Evolutionary conservation across 768 basidiomycete genomes (phyloP).

Genomic region (Termitomyces sp.): DNA sequence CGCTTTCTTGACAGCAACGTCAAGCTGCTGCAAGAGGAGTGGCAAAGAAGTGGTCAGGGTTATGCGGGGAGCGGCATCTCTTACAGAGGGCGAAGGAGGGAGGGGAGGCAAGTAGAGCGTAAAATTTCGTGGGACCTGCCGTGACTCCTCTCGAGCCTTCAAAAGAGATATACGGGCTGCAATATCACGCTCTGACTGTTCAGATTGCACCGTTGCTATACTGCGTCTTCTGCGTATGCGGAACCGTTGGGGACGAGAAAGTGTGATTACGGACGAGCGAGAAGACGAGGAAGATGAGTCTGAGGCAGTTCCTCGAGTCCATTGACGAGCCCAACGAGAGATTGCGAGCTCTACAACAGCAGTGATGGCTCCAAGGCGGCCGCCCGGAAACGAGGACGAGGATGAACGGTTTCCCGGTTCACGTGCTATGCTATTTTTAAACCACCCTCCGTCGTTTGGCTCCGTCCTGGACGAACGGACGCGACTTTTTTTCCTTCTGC

Average conservation of each 20-base stretch:
- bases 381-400: constrained; percentile 33
- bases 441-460: constrained; percentile 18
- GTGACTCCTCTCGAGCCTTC: constrained; percentile 58
- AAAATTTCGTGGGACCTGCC: constrained; percentile 61
- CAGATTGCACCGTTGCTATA: constrained; percentile 46
- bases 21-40: constrained; percentile 47
- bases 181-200: constrained; percentile 56
- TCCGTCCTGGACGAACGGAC: constrained; percentile 49
- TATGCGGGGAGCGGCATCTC: constrained; percentile 19
- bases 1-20: constrained; percentile 40
- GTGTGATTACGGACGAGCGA: constrained; percentile 35
- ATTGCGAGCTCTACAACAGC: constrained; percentile 70
- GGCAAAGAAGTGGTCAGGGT: constrained; percentile 45
- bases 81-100: constrained; percentile 14
- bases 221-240: constrained; percentile 49
- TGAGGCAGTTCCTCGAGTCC: constrained; percentile 56
- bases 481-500: constrained; percentile 85
- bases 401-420: constrained; percentile 21
- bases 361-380: constrained; percentile 49
- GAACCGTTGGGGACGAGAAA: constrained; percentile 34
- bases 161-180: constrained; percentile 56
- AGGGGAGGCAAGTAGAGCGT: constrained; percentile 57
- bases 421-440: constrained; percentile 12
- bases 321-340: constrained; percentile 63
- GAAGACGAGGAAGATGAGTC: constrained; percentile 39